Conservation (phyloP, 495 filamentous ascomycete genomes). For the Hypoxylon perforatum region DNA sequence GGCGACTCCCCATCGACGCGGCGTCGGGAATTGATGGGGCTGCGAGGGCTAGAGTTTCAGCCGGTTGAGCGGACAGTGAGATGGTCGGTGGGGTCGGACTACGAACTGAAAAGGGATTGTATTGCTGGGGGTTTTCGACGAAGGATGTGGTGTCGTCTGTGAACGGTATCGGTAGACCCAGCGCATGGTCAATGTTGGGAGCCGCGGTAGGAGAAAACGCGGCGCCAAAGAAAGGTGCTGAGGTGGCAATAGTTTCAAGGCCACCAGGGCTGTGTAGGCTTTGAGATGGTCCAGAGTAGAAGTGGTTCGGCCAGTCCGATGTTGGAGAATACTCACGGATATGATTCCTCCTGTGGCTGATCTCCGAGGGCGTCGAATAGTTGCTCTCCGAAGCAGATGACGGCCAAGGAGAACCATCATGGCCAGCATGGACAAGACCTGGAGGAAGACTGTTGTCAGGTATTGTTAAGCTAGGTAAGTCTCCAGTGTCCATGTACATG, state of each 20-base stretch:
- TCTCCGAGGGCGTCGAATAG: conserved; percentile 61
- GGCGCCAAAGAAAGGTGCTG: conserved; percentile 34
- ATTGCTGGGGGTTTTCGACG: conserved; percentile 37
- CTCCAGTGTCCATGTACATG: conserved; percentile 32
- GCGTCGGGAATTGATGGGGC: conserved; percentile 40
- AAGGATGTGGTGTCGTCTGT: conserved; percentile 35
- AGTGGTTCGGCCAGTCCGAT: conserved; percentile 31
- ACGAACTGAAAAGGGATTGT: conserved; percentile 50
- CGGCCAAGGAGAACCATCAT: conserved; percentile 58
- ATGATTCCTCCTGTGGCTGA: conserved; percentile 31
- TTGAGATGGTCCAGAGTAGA: conserved; percentile 32
- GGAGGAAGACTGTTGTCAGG: conserved; percentile 45
- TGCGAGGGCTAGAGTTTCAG: conserved; percentile 51
- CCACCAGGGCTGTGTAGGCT: conserved; percentile 40
- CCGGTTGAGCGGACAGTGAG: conserved; percentile 52
- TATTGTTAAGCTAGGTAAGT: conserved; percentile 45
- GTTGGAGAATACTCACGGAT: conserved; percentile 38
- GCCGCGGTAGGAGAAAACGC: conserved; percentile 37
- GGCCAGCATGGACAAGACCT: conserved; percentile 43
- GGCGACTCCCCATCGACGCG: conserved; percentile 44
- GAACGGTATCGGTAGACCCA: conserved; percentile 39
- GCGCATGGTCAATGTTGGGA: conserved; percentile 30
- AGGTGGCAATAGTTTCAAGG: conserved; percentile 39
- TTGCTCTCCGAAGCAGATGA: conserved; percentile 62
- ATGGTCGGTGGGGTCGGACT: conserved; percentile 55